Percentiles rank a stretch among this genome's conserved stretches.
Conservation (phyloP, 1,139 yeast species). For the Candida sanyaensis region DNA sequence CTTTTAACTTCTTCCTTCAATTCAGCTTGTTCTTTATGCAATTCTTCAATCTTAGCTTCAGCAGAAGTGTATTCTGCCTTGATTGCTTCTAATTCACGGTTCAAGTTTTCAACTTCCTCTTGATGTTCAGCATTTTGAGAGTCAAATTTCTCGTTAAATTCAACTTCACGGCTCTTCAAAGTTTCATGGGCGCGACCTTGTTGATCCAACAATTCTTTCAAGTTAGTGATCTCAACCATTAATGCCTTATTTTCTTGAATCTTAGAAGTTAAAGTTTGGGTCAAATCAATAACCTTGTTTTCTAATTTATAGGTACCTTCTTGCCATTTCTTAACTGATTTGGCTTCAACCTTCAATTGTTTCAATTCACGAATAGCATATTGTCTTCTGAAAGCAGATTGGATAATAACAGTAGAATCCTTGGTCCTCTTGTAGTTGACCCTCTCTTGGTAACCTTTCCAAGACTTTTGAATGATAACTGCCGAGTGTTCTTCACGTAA, state of each 20-base stretch:
- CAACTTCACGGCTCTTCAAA: slow-evolving; percentile 57
- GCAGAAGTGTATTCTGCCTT: slow-evolving; percentile 65
- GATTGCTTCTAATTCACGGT: slow-evolving; percentile 57
- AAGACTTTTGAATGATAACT: slow-evolving; percentile 63
- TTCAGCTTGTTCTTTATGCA: slow-evolving; percentile 64
- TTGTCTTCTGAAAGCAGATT: slow-evolving; percentile 76
- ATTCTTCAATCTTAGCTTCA: slow-evolving; percentile 59
- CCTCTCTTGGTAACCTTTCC: slow-evolving; percentile 61
- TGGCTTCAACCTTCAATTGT: slow-evolving; percentile 76
- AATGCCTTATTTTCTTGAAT: slow-evolving; percentile 79
- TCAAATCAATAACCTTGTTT: slow-evolving; percentile 92
- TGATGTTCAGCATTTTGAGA: slow-evolving; percentile 49
- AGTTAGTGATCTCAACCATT: slow-evolving; percentile 58
- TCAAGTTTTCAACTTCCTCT: slow-evolving; percentile 52
- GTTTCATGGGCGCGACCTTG: slow-evolving; percentile 59
- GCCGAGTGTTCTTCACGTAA: slow-evolving; percentile 66
- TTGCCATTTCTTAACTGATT: slow-evolving; percentile 84
- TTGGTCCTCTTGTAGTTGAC: slow-evolving; percentile 38
- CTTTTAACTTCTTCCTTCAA: slow-evolving; percentile 64
- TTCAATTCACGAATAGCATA: slow-evolving; percentile 68
- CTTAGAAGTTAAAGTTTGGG: slow-evolving; percentile 77
- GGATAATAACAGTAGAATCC: slow-evolving; percentile 67
- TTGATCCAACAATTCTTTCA: slow-evolving; percentile 57
- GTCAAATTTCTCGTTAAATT: slow-evolving; percentile 49
- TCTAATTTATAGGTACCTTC: slow-evolving; percentile 93